Evolutionary conservation across 345 rosid genomes (phyloP).

Genomic region (Brassica nigra): DNA sequence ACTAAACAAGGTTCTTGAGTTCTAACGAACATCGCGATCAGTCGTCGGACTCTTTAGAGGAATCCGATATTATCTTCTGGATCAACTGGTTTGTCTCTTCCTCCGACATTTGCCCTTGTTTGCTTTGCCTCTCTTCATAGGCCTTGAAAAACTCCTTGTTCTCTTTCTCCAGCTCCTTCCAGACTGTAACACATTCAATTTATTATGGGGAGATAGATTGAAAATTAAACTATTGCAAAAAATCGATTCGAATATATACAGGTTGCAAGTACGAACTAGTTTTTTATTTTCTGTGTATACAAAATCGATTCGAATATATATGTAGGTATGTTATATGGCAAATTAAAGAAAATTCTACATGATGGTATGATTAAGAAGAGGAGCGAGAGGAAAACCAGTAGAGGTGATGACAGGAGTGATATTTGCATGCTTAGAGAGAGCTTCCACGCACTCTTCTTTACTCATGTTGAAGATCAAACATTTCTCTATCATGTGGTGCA

Average conservation of each 20-base stretch:
- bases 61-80: conserved; percentile 63
- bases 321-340: neutral
- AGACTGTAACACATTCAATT: conserved; percentile 48
- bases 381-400: conserved; percentile 53
- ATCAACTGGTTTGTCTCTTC: conserved; percentile 83
- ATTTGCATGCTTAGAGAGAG: conserved; percentile 84
- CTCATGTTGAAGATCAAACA: conserved; percentile 84
- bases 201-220: neutral
- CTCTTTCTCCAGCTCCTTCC: conserved; percentile 91
- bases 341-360: neutral
- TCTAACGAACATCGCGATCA: conserved; percentile 36
- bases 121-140: conserved; percentile 59
- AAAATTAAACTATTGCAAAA: neutral
- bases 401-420: conserved; percentile 90
- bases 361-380: neutral
- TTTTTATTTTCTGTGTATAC: neutral
- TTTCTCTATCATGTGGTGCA: conserved; percentile 92
- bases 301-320: too few species aligned
- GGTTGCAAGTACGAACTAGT: neutral
- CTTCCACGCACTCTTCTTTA: conserved; percentile 93
- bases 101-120: conserved; percentile 71
- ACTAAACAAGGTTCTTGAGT: conserved; percentile 24
- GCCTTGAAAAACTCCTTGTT: conserved; percentile 86
- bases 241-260: neutral
- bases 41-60: conserved; percentile 53